A percentile compares a stretch with the other conserved stretches of the same genome.
These are phyloP conservation scores for Pythium insidiosum DNA, from an alignment of 352 stramenopile genomes.

Conservation along the genomic window DNA sequence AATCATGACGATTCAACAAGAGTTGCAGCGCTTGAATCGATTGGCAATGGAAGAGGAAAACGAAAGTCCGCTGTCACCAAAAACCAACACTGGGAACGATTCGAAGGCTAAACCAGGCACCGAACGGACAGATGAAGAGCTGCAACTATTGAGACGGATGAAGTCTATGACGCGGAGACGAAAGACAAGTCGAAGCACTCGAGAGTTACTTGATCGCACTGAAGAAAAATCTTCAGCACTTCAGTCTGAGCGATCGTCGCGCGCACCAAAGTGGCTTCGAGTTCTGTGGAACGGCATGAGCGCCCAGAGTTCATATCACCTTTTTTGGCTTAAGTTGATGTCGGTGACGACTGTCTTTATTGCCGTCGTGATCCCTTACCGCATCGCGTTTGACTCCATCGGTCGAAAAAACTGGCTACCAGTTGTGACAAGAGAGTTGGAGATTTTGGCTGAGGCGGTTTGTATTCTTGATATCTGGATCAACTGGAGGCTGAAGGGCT, in stretches of 20 bases:
- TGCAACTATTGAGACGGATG: conserved; percentile 24
- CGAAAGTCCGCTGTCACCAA: no score
- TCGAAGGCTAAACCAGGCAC: no score
- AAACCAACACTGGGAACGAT: no score
- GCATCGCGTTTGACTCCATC: conserved; percentile 38
- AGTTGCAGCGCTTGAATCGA: conserved; percentile 38
- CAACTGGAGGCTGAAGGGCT: conserved; percentile 31
- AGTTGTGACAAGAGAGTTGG: conserved; percentile 18
- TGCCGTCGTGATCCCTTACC: conserved; percentile 40
- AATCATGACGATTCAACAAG: conserved; percentile 46
- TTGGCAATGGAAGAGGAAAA: conserved; percentile 31
- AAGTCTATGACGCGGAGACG: conserved; percentile 8
- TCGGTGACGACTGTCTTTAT: conserved; percentile 29
- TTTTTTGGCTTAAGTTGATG: conserved; percentile 39
- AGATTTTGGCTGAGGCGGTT: conserved; percentile 35
- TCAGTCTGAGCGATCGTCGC: no score
- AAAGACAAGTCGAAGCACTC: conserved; percentile 10
- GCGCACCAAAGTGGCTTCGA: neutral
- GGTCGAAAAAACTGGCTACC: conserved; percentile 17
- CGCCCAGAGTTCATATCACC: conserved; percentile 37
- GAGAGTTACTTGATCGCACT: no score
- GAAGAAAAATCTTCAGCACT: no score
- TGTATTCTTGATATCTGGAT: conserved; percentile 56
- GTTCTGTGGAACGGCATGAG: conserved; percentile 19
- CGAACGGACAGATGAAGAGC: conserved; percentile 28